Evolutionary conservation across 2,329 filamentous ascomycete species (phyloP).

Genomic region (Aspergillus unguis): DNA sequence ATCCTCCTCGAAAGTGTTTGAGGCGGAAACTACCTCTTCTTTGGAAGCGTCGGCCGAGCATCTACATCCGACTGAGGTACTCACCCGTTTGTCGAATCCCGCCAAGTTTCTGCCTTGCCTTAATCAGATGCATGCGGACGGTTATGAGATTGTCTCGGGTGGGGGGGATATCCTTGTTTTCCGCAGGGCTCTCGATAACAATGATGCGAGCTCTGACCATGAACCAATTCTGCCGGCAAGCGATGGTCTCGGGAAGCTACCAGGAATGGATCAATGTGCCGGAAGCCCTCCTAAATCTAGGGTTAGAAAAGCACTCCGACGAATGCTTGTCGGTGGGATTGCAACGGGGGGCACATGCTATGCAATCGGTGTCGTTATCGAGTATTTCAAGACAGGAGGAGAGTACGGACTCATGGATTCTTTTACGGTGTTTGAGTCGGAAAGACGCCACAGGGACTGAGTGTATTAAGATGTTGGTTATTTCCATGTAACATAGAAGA

Average conservation of each 20-base stretch:
- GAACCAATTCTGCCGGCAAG: too few species aligned
- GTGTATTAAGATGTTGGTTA: not conserved
- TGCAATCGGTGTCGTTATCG: conserved; percentile 38
- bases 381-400: conserved; percentile 43
- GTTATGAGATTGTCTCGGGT: conserved; percentile 43
- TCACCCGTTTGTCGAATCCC: conserved; percentile 38
- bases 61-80: conserved; percentile 31
- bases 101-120: conserved; percentile 44
- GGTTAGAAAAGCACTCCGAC: conserved; percentile 24
- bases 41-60: conserved; percentile 22
- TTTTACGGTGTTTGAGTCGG: conserved; percentile 40
- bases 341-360: conserved; percentile 40
- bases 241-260: too few species aligned
- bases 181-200: conserved; percentile 17
- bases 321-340: conserved; percentile 35
- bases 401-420: conserved; percentile 36
- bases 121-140: conserved; percentile 35
- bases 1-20: conserved; percentile 26
- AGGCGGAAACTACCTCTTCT: conserved; percentile 34
- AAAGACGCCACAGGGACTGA: conserved; percentile 24
- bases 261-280: not conserved
- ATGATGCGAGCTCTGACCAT: too few species aligned
- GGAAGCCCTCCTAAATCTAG: not conserved
- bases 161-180: conserved; percentile 43
- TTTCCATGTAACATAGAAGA: not conserved